Conservation (phyloP, 805 yeast genomes). For the Saturnispora saitoi region DNA sequence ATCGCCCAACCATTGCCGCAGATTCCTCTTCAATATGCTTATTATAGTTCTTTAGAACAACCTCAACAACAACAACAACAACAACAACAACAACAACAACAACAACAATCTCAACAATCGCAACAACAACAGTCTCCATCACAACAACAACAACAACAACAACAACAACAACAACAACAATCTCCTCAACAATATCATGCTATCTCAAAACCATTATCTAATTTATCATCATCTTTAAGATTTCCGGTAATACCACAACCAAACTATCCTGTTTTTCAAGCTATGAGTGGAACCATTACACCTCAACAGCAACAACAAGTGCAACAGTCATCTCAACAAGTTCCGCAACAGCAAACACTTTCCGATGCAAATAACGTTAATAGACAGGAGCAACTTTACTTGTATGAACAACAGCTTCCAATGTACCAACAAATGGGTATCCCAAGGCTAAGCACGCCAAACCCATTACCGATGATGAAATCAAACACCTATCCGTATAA, state of each 20-base stretch:
- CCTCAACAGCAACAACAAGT: background rate
- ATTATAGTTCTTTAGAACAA: slow-evolving; percentile 1
- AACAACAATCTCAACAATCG: background rate
- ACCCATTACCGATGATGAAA: background rate
- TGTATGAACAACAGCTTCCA: background rate
- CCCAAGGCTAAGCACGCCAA: slow-evolving; percentile 1
- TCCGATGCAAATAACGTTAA: slow-evolving; percentile 1
- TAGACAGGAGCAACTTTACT: background rate
- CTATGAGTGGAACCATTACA: background rate
- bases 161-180: background rate
- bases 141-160: slow-evolving; percentile 4
- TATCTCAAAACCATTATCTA: background rate
- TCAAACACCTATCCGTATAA: background rate
- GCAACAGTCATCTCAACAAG: background rate
- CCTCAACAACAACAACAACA: background rate
- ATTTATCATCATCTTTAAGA: slow-evolving; percentile 2
- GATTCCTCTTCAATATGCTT: slow-evolving; percentile 4
- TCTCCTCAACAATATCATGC: background rate
- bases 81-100: background rate
- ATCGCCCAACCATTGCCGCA: slow-evolving; percentile 13
- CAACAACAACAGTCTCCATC: background rate
- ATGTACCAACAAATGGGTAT: background rate
- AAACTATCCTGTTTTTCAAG: background rate
- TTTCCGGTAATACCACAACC: slow-evolving; percentile 4
- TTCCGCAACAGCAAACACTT: slow-evolving; percentile 7